These are phyloP conservation scores for Erodium maritimum DNA, from an alignment of 345 rosid species.

Conservation along the genomic window DNA sequence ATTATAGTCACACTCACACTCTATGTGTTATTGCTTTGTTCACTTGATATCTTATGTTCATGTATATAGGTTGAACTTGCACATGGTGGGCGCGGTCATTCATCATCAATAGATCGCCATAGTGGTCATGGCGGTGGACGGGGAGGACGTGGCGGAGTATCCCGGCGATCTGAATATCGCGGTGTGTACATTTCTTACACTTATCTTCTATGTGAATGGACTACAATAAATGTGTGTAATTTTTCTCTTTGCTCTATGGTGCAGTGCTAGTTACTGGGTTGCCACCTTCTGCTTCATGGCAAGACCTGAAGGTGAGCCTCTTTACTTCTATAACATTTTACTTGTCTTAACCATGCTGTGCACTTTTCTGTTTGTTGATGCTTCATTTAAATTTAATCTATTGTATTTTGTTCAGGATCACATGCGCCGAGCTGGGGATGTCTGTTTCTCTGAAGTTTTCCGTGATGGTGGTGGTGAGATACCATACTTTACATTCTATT, in stretches of 20 bases:
- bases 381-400: too few relatives aligned
- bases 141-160: constrained; percentile 54
- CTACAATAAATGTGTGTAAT: constrained; percentile 4
- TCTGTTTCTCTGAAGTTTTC: constrained; percentile 86
- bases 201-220: neutral
- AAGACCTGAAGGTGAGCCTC: constrained; percentile 82
- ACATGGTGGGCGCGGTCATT: constrained; percentile 84
- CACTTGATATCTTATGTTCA: neutral
- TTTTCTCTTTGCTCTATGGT: neutral
- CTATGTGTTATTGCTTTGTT: neutral
- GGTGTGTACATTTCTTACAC: constrained; percentile 59
- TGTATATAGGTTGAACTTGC: constrained; percentile 79
- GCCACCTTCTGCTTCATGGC: constrained; percentile 98
- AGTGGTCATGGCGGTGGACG: constrained; percentile 56
- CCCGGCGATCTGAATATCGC: constrained; percentile 80
- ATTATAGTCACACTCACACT: neutral
- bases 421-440: constrained; percentile 98
- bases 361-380: too few relatives aligned
- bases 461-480: constrained; percentile 71
- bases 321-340: neutral
- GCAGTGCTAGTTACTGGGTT: constrained; percentile 81
- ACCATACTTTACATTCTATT: neutral
- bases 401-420: constrained; percentile 62
- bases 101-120: constrained; percentile 58
- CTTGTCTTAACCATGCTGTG: neutral